Evolutionary conservation across 2,329 filamentous ascomycete species (phyloP).

Genomic region (Boeremia exigua): DNA sequence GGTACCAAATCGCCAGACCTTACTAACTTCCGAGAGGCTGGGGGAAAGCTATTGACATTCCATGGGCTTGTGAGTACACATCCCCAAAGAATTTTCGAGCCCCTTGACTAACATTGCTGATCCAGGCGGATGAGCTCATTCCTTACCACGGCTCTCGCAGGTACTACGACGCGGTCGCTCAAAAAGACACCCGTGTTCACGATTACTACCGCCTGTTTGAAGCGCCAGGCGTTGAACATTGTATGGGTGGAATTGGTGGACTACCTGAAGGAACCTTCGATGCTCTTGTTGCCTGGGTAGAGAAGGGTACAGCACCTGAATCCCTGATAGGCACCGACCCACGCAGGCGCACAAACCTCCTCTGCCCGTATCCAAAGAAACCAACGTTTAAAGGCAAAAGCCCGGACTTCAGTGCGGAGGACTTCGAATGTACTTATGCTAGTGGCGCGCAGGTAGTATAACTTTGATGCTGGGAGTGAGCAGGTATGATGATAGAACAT

Average conservation of each 20-base stretch:
- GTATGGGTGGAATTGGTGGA: neutral
- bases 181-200: neutral
- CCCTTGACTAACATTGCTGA: neutral
- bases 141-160: neutral
- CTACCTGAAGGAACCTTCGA: neutral
- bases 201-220: neutral
- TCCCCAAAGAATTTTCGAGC: neutral
- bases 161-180: neutral
- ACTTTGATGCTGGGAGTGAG: too few species aligned
- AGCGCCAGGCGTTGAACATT: neutral
- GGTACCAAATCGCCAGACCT: conserved; percentile 17
- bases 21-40: conserved; percentile 17
- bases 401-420: too few species aligned
- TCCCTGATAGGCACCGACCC: too few species aligned
- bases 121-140: neutral
- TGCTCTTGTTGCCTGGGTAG: neutral
- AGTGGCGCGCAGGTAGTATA: too few species aligned
- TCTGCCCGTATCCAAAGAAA: too few species aligned
- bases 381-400: too few species aligned
- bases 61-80: conserved; percentile 20
- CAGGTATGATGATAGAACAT: too few species aligned
- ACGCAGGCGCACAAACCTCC: too few species aligned
- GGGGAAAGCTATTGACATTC: conserved; percentile 31
- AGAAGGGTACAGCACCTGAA: neutral
- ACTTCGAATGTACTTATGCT: too few species aligned